Evolutionary conservation across 371 early-diverging fungal genomes (phyloP), one percentile per base, ranked within the genome.

Genomic region (Rhizomucor pusillus): DNA sequence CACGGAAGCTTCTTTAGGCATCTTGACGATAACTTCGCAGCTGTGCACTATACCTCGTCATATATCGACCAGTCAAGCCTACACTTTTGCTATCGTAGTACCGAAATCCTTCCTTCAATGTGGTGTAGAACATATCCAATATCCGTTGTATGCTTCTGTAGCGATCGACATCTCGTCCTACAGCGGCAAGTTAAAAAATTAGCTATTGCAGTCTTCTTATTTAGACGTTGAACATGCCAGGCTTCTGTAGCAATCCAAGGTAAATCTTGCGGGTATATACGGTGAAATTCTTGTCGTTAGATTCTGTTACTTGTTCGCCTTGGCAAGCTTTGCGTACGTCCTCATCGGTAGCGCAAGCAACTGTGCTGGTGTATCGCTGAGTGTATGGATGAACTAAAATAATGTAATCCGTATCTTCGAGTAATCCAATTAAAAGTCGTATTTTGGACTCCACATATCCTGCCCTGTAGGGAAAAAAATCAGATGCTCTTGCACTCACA

Each of bases 381-480:
- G 92, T 90, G 69, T 85, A 96, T 18, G 99, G 98, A 62, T 94
- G 95, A 0, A 95, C 95, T 45, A 89, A 58, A 10, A 77, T 69
- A 37, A 99, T 60, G 56, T 83, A 72, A 3, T 94, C 94, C 1
- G 90, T 77, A 10, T 65, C 58, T 62, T 99, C 99, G 24, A 99
- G 69, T 63, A 90, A 92, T 50, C 80, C 69, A 1, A 97, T 88
- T 6, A 98, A 80, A 47, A 93, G 91, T 58, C 99, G 90, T 33
- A 99, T 67, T 50, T 90, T 85, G 6, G 98, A 93, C 64, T 99
- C 99, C 0, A 98, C 91, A 60, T 93, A 80, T 44, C 99, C 99
- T 34, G 65, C 29, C 29, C 29, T 29, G 7, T 5, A 29, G 7
- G 3, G 29, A 3, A 29, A 29, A 29, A n/a, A n/a, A n/a, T n/a